Evolutionary conservation across 805 yeast genomes (phyloP), one percentile per base, ranked within the genome.

Genomic region (Wickerhamiella hasegawae): DNA sequence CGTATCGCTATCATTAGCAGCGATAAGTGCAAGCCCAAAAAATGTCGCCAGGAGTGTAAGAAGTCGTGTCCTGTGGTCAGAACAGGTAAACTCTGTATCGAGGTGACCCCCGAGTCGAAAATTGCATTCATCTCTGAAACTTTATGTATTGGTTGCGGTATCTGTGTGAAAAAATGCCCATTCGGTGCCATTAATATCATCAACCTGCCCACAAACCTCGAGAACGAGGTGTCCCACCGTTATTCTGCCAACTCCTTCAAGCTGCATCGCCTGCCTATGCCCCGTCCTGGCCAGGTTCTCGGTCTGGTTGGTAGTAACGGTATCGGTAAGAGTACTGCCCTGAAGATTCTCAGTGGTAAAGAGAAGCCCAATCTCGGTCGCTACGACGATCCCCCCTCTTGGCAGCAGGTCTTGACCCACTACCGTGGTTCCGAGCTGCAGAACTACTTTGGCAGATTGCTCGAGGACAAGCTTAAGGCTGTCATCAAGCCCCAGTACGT

Each of bases 231-330:
- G 38, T 84, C 97, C 26, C 97, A 90, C 60, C 75, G 98, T 66
- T 90, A 90, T 60, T 82, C 95, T 33, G 98, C 97, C 37, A 90
- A 90, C 60, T 82, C 95, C 37, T 90, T 90, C 74, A 90, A 90
- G 60, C 70, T 90, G 53, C 98, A 90, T 59, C 73, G 98, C 60
- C 68, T 90, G 52, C 98, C 98, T 18, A 85, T 94, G 38, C 98
- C 98, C 44, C 80, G 98, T 63, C 97, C 98, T 2, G 97, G 97
- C 41, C 98, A 90, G 63, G 98, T 90, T 21, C 68, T 90, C 45
- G 98, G 98, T 47, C 71, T 90, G 47, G 98, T 90, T 34, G 98
- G 98, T 52, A 82, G 96, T 41, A 90, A 90, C 66, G 98, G 98
- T 84, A 90, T 90, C 54, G 98, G 98, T 52, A 90, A 90, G 58